These are phyloP conservation scores for Clitocybe nebularis DNA, from an alignment of 1,284 basidiomycete genomes.

Conservation along the genomic window DNA sequence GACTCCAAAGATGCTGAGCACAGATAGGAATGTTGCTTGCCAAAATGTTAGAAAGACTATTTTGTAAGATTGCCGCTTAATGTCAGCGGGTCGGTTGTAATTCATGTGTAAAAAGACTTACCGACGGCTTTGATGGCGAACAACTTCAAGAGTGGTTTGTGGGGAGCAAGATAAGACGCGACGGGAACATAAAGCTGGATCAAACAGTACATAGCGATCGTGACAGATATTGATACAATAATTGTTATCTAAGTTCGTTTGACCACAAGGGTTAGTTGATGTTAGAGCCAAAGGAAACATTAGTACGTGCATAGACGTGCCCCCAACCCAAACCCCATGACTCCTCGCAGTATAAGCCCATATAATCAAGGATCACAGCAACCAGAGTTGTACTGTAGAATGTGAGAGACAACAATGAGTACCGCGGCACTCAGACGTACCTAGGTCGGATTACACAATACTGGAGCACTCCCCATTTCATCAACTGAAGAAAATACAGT, in stretches of 20 bases:
- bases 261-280: conserved; percentile 1
- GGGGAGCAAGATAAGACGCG: conserved; percentile 50
- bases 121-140: conserved; percentile 72
- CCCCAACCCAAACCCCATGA: conserved; percentile 71
- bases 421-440: conserved; percentile 29
- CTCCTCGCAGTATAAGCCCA: conserved; percentile 67
- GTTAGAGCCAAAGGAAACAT: background rate
- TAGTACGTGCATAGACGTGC: conserved; percentile 56
- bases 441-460: conserved; percentile 70
- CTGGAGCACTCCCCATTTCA: conserved; percentile 82
- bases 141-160: conserved; percentile 68
- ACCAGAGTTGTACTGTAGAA: conserved; percentile 52
- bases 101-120: conserved; percentile 31
- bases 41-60: conserved; percentile 78
- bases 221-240: conserved; percentile 71
- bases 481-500: conserved; percentile 69
- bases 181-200: conserved; percentile 72
- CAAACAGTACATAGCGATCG: conserved; percentile 77
- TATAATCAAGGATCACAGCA: conserved; percentile 62
- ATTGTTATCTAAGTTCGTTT: conserved; percentile 56
- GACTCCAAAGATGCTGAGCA: conserved; percentile 2
- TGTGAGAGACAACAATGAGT: background rate
- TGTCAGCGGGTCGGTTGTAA: background rate
- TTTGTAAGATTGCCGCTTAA: background rate
- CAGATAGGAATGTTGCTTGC: conserved; percentile 64